Percentiles rank a stretch among this genome's conserved stretches.
phyloP scores from a whole-genome alignment of 306 rosid species.

The Acacia confusa region DNA sequence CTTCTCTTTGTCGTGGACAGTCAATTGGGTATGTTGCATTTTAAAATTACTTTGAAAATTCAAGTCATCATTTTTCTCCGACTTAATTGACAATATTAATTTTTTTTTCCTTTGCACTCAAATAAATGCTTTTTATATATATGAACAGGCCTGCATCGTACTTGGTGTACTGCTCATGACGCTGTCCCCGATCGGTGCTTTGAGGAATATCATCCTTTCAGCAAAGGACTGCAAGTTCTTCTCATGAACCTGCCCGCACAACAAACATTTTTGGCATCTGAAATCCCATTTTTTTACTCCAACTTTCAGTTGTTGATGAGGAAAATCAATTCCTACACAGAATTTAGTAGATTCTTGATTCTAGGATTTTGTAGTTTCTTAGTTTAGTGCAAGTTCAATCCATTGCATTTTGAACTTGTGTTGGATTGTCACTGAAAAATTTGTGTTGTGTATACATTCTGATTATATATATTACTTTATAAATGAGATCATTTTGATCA shows the following conservation, averaged over 20 bases:
- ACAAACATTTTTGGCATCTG: background rate
- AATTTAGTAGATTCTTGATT: too few relatives aligned
- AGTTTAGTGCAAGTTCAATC: too few relatives aligned
- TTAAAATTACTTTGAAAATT: background rate
- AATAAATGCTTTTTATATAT: background rate
- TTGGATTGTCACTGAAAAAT: too few relatives aligned
- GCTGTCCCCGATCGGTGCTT: constrained; percentile 72
- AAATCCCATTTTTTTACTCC: too few relatives aligned
- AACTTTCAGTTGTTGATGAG: too few relatives aligned
- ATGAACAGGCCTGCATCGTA: constrained; percentile 56
- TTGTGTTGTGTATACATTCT: too few relatives aligned
- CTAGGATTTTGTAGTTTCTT: too few relatives aligned
- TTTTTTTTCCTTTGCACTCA: background rate
- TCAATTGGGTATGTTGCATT: constrained; percentile 60
- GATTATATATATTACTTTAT: too few relatives aligned
- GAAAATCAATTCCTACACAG: too few relatives aligned
- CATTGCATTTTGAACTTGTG: too few relatives aligned
- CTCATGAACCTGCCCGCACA: constrained; percentile 39
- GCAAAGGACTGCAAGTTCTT: constrained; percentile 51
- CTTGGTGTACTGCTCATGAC: constrained; percentile 65
- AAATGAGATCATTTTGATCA: too few relatives aligned
- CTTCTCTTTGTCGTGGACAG: constrained; percentile 63
- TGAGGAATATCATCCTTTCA: constrained; percentile 55
- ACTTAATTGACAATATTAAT: background rate
- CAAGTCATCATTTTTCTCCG: background rate